phyloP scores from a whole-genome alignment of 2,329 filamentous ascomycete species.

The Colletotrichum sp. region DNA sequence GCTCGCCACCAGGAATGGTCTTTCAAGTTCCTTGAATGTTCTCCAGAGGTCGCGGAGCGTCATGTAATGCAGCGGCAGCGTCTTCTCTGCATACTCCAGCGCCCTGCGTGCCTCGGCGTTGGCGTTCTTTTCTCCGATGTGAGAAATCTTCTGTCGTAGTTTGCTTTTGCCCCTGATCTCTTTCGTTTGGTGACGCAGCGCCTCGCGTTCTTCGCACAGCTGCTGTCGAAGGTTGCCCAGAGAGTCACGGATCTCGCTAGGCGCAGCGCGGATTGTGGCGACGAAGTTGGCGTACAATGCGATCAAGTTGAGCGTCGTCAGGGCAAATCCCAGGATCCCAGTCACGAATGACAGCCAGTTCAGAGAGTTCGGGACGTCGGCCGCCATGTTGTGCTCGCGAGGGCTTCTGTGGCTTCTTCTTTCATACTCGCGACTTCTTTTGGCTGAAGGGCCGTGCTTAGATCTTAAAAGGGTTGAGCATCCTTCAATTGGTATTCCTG shows the following conservation, averaged over 20 bases:
- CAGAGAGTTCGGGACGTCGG: slow-evolving; percentile 11
- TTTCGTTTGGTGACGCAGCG: slow-evolving; percentile 9
- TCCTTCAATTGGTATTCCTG: neutral
- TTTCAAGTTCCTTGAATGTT: slow-evolving; percentile 13
- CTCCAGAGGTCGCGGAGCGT: slow-evolving; percentile 16
- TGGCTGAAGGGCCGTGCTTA: neutral
- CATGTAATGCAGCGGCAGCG: slow-evolving; percentile 9
- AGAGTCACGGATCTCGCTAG: slow-evolving; percentile 3
- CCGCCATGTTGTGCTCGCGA: neutral
- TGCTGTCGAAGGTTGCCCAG: slow-evolving; percentile 15
- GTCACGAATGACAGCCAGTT: slow-evolving; percentile 19
- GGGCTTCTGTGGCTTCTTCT: neutral
- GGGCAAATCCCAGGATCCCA: slow-evolving; percentile 12
- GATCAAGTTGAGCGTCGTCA: slow-evolving; percentile 14
- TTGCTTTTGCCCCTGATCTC: slow-evolving; percentile 6
- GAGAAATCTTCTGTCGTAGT: neutral
- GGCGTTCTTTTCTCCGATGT: neutral
- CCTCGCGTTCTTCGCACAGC: slow-evolving; percentile 13
- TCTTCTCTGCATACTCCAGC: slow-evolving; percentile 6
- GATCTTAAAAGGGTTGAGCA: neutral
- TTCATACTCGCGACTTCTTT: neutral
- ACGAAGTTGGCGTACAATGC: slow-evolving; percentile 16
- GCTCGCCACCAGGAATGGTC: slow-evolving; percentile 14
- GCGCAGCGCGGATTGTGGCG: slow-evolving; percentile 2
- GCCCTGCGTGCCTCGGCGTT: slow-evolving; percentile 1